Conservation (phyloP, 2,329 filamentous ascomycete genomes). For the Colletotrichum phormii region DNA sequence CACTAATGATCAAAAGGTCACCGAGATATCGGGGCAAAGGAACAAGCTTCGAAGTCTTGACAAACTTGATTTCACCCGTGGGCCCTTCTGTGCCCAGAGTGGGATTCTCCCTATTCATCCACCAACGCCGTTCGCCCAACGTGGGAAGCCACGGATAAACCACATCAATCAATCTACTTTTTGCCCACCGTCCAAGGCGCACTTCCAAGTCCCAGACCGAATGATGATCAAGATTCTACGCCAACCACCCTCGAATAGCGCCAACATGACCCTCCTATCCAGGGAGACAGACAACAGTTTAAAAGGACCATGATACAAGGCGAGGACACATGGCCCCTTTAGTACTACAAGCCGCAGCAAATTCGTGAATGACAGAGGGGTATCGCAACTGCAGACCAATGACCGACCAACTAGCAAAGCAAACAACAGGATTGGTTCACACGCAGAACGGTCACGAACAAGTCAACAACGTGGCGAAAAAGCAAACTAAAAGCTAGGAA, state of each 20-base stretch:
- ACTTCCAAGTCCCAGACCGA: not conserved
- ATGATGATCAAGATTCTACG: too few species aligned
- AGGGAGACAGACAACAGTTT: not conserved
- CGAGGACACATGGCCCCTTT: not conserved
- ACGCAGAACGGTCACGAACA: constrained; percentile 27
- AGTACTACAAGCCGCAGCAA: not conserved
- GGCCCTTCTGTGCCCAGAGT: not conserved
- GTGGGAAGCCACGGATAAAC: not conserved
- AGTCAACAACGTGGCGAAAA: constrained; percentile 23
- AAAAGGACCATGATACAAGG: not conserved
- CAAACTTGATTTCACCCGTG: not conserved
- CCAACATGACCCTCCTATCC: not conserved
- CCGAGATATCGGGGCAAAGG: not conserved
- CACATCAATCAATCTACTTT: not conserved
- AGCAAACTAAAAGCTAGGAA: constrained; percentile 36
- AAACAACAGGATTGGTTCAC: constrained; percentile 24
- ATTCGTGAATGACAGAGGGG: constrained; percentile 13
- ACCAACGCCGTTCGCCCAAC: constrained; percentile 12
- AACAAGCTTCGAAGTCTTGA: not conserved
- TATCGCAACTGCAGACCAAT: constrained; percentile 13
- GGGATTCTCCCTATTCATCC: not conserved
- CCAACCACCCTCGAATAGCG: not conserved
- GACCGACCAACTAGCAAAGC: not conserved
- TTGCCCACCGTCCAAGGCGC: not conserved
- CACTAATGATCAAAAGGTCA: not conserved